Percentiles rank a stretch among this genome's conserved stretches.
These are phyloP conservation scores for Phytophthora pisi DNA, from an alignment of 352 stramenopile species.

Conservation along the genomic window DNA sequence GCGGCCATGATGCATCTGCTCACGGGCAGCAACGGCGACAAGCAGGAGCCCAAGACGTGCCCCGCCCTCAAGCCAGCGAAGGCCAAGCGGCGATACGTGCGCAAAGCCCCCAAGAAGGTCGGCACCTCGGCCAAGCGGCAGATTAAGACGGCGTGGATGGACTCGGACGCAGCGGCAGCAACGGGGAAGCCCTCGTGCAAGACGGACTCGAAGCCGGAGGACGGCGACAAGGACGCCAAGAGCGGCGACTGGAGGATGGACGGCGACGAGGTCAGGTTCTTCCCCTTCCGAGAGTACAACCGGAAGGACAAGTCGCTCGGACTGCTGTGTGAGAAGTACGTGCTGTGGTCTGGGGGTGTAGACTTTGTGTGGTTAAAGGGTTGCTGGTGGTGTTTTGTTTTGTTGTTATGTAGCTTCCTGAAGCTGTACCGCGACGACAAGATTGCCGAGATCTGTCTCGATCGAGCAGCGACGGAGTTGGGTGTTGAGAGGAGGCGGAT, in stretches of 20 bases:
- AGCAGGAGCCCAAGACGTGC: constrained; percentile 19
- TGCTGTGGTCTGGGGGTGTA: constrained; percentile 2
- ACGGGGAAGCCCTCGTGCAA: constrained; percentile 17
- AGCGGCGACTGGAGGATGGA: constrained; percentile 38
- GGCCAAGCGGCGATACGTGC: constrained; percentile 68
- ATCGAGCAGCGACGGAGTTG: constrained; percentile 67
- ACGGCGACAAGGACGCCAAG: constrained; percentile 28
- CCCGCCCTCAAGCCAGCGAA: constrained; percentile 34
- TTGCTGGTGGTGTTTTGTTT: constrained; percentile 10
- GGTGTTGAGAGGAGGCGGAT: constrained; percentile 94
- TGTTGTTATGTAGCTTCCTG: constrained; percentile 58
- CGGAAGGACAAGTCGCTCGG: constrained; percentile 89
- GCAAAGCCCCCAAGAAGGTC: constrained; percentile 61
- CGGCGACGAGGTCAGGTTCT: constrained; percentile 50
- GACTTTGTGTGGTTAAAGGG: neutral
- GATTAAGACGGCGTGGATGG: constrained; percentile 42
- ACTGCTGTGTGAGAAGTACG: constrained; percentile 86
- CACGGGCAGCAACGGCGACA: constrained; percentile 21
- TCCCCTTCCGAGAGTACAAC: constrained; percentile 87
- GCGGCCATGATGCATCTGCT: constrained; percentile 85
- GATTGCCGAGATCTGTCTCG: constrained; percentile 79
- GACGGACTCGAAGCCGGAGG: constrained; percentile 11
- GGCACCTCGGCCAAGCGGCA: constrained; percentile 40
- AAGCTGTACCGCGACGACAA: constrained; percentile 72
- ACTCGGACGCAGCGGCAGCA: constrained; percentile 7